phyloP scores from a whole-genome alignment of 2,329 filamentous ascomycete species.

The Cryphonectria radicalis region DNA sequence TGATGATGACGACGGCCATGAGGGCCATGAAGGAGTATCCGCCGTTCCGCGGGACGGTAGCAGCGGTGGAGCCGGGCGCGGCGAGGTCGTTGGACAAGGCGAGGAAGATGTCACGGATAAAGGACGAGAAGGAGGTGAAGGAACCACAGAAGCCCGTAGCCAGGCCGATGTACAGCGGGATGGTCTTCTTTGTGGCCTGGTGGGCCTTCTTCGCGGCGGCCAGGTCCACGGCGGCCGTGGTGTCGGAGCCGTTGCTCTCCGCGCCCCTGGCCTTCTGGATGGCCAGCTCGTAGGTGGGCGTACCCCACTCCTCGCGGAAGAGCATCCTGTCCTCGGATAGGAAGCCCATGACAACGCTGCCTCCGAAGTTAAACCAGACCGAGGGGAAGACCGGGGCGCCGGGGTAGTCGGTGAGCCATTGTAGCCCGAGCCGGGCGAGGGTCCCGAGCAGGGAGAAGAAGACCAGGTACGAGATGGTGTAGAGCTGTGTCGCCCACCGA shows the following conservation, averaged over 20 bases:
- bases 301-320: conserved; percentile 71
- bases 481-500: conserved; percentile 59
- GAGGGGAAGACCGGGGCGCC: conserved; percentile 77
- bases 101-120: conserved; percentile 80
- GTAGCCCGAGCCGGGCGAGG: conserved; percentile 78
- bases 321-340: conserved; percentile 77
- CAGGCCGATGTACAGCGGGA: conserved; percentile 78
- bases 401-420: conserved; percentile 79
- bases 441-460: conserved; percentile 87
- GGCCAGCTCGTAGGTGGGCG: conserved; percentile 43
- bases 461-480: conserved; percentile 80
- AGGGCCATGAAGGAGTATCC: conserved; percentile 86
- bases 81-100: conserved; percentile 76
- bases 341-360: conserved; percentile 84
- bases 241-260: conserved; percentile 40
- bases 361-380: conserved; percentile 86
- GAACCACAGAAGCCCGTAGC: conserved; percentile 76
- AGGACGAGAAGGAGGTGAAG: conserved; percentile 83
- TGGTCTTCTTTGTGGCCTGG: conserved; percentile 75
- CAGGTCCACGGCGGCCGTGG: conserved; percentile 40
- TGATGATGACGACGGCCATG: conserved; percentile 73
- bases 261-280: conserved; percentile 43
- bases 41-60: conserved; percentile 59
- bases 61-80: conserved; percentile 42
- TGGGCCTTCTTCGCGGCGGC: conserved; percentile 60